Evolutionary conservation across 2,329 filamentous ascomycete genomes (phyloP).

Genomic region (Didymosphaeria variabile): DNA sequence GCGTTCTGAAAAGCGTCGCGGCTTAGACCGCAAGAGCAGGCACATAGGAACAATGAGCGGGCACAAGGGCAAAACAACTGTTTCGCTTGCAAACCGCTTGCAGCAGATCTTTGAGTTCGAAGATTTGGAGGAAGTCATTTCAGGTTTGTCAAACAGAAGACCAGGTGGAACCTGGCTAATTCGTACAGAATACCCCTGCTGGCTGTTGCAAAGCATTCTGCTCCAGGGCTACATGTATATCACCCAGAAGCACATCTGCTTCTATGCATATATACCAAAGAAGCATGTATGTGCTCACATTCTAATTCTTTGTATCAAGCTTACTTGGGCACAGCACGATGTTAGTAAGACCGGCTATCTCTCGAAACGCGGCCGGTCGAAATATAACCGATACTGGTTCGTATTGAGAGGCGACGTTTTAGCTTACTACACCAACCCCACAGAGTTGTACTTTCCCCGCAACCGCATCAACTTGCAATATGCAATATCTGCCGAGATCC

Average conservation of each 20-base stretch:
- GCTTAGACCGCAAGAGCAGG: slow-evolving; percentile 35
- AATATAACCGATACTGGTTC: slow-evolving; percentile 94
- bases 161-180: slow-evolving; percentile 20
- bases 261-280: slow-evolving; percentile 96
- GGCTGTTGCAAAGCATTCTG: slow-evolving; percentile 88
- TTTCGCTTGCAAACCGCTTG: slow-evolving; percentile 73
- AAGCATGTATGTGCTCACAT: slow-evolving; percentile 73
- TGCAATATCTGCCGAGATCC: slow-evolving; percentile 83
- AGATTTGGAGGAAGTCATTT: slow-evolving; percentile 81
- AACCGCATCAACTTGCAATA: slow-evolving; percentile 93
- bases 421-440: slow-evolving; percentile 84
- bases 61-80: slow-evolving; percentile 50
- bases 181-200: slow-evolving; percentile 83
- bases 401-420: slow-evolving; percentile 89
- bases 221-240: slow-evolving; percentile 97
- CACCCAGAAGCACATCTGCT: slow-evolving; percentile 90
- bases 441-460: slow-evolving; percentile 88
- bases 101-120: slow-evolving; percentile 76
- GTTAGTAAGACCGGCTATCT: slow-evolving; percentile 88
- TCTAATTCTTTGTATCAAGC: slow-evolving; percentile 12
- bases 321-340: slow-evolving; percentile 38
- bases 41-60: slow-evolving; percentile 32
- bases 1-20: slow-evolving; percentile 33
- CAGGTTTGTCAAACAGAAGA: slow-evolving; percentile 61
- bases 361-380: slow-evolving; percentile 86